A percentile compares a stretch with the other conserved stretches of the same genome.
These are phyloP conservation scores for Orbilia javanica DNA, from an alignment of 2,329 filamentous ascomycete genomes.

Conservation along the genomic window DNA sequence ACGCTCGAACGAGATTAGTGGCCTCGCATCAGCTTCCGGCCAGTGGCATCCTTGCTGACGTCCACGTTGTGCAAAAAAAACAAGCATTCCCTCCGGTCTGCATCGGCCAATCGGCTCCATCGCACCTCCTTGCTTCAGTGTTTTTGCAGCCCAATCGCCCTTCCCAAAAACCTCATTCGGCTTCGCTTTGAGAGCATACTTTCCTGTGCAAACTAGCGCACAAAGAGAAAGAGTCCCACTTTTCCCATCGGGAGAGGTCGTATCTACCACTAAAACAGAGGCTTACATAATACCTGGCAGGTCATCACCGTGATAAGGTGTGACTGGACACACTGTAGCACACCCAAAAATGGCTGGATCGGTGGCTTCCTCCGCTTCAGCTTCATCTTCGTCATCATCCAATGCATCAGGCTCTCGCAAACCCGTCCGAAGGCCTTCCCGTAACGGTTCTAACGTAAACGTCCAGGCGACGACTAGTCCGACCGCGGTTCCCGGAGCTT, in stretches of 20 bases:
- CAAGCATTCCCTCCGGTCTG: constrained; percentile 11
- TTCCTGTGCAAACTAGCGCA: constrained; percentile 6
- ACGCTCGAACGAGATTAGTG: not conserved
- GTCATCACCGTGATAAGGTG: constrained; percentile 1
- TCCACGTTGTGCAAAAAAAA: constrained; percentile 16
- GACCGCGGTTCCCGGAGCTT: constrained; percentile 17
- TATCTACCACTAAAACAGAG: not conserved
- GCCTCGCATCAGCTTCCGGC: not conserved
- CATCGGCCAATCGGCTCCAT: constrained; percentile 14
- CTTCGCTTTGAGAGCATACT: not conserved
- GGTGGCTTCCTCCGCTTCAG: constrained; percentile 16
- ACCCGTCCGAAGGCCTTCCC: constrained; percentile 7
- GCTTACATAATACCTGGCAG: constrained; percentile 39
- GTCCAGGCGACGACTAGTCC: not conserved
- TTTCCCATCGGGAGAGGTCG: not conserved
- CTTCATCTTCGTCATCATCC: constrained; percentile 40
- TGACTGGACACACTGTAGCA: not conserved
- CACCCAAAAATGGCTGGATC: constrained; percentile 53
- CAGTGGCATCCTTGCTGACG: not conserved
- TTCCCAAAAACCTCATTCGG: constrained; percentile 3
- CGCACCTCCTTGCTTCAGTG: constrained; percentile 5
- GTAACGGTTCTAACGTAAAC: constrained; percentile 21
- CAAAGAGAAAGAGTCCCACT: not conserved
- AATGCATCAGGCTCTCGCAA: constrained; percentile 1
- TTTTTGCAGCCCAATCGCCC: constrained; percentile 9